A percentile compares a stretch with the other conserved stretches of the same genome.
These are phyloP conservation scores for Colletotrichum plurivorum DNA, from an alignment of 2,329 filamentous ascomycete genomes.

Conservation along the genomic window DNA sequence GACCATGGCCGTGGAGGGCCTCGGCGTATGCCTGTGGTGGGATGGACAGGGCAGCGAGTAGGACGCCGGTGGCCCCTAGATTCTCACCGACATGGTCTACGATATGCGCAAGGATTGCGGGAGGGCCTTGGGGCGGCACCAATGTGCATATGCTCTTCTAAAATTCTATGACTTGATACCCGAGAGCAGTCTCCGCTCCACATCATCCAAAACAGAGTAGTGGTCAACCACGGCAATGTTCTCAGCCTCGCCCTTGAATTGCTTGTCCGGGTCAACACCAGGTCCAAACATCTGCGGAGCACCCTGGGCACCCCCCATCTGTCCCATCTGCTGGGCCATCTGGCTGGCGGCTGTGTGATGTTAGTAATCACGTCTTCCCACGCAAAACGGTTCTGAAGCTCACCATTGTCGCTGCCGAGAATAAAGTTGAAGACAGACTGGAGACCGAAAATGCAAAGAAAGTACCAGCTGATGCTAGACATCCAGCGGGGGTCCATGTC, in stretches of 20 bases:
- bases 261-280: slow-evolving; percentile 94
- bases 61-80: slow-evolving; percentile 17
- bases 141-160: slow-evolving; percentile 29
- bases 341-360: slow-evolving; percentile 83
- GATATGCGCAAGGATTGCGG: slow-evolving; percentile 5
- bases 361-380: slow-evolving; percentile 45
- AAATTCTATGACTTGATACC: slow-evolving; percentile 57
- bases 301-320: slow-evolving; percentile 75
- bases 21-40: slow-evolving; percentile 77
- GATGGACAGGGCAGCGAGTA: slow-evolving; percentile 51
- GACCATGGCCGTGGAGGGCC: slow-evolving; percentile 73
- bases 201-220: slow-evolving; percentile 88
- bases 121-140: slow-evolving; percentile 12
- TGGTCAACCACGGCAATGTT: slow-evolving; percentile 97
- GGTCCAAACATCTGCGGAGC: slow-evolving; percentile 85
- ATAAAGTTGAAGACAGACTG: slow-evolving; percentile 98
- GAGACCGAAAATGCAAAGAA: slow-evolving; percentile 95
- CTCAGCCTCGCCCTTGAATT: slow-evolving; percentile 93
- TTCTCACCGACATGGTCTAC: not conserved
- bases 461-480: slow-evolving; percentile 98
- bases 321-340: slow-evolving; percentile 90
- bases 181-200: slow-evolving; percentile 86
- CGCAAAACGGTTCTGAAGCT: slow-evolving; percentile 49
- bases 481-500: slow-evolving; percentile 99
- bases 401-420: slow-evolving; percentile 95